Evolutionary conservation across 2,329 filamentous ascomycete genomes (phyloP).

Genomic region (Exophiala sp.): DNA sequence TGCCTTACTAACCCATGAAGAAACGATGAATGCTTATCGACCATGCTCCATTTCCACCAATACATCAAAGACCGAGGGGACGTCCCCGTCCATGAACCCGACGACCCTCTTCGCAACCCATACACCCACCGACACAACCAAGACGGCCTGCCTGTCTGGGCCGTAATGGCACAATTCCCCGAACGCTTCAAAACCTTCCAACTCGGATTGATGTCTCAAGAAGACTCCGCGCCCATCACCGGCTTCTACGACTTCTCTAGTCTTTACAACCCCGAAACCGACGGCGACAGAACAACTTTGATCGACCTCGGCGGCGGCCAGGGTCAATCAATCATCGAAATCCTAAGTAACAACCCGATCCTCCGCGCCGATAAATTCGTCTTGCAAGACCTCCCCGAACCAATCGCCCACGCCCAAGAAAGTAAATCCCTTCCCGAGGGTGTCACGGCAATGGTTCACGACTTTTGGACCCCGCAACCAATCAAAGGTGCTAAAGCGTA

Average conservation of each 20-base stretch:
- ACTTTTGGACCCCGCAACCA: conserved; percentile 24
- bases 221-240: conserved; percentile 13
- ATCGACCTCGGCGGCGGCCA: conserved; percentile 25
- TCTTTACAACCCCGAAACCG: conserved; percentile 1
- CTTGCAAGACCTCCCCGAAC: conserved; percentile 18
- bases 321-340: conserved; percentile 21
- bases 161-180: conserved; percentile 28
- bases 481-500: conserved; percentile 30
- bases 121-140: conserved; percentile 31
- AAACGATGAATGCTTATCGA: conserved; percentile 11
- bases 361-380: conserved; percentile 11
- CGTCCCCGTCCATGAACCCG: conserved; percentile 7
- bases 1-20: neutral
- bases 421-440: conserved; percentile 18
- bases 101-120: conserved; percentile 23
- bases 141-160: conserved; percentile 28
- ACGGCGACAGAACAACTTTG: conserved; percentile 13
- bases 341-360: conserved; percentile 12
- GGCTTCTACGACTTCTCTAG: conserved; percentile 18
- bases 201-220: conserved; percentile 24
- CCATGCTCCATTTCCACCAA: conserved; percentile 9
- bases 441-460: conserved; percentile 19
- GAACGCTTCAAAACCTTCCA: conserved; percentile 31
- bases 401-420: conserved; percentile 9
- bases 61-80: conserved; percentile 12